Base-by-base conservation (phyloP, 345 rosid species). In the Cardamine resedifolia region DNA sequence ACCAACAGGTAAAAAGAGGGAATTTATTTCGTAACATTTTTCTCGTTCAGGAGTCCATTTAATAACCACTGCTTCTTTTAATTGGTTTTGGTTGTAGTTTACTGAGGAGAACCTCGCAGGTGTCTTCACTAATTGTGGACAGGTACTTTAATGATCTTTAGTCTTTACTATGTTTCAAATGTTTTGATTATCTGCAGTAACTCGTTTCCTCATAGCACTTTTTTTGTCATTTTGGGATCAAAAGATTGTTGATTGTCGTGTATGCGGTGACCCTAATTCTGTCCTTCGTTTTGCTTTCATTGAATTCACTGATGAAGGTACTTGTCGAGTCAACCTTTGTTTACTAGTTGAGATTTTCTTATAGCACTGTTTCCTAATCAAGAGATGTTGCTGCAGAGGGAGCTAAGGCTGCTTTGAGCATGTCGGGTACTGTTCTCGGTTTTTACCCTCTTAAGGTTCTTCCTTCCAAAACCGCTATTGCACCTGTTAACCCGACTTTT, bases 381-480 rank as follows among this genome's bases (percentile, higher is more conserved):
- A 75, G 62, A 26, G 43, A 45, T 74, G 73, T 79, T 58, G 63
- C 69, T 73, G 79, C 83, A 96, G 99, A 87, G 64, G 90, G 94
- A 73, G 98, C 98, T 27, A 86, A 81, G 82, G 79, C 85, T 83
- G 98, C 99, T 74, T 77, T 96, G 83, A 84, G 52, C 77, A 82
- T 96, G 88, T 81, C 96, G 0, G 99, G 98, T 34, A 96, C 95
- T 16, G 80, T 96, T 71, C 96, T 96, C 20, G 98, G 99, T 24
- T 90, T 74, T 79, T 92, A 92, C 79, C 99, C 99, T 34, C 86
- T 96, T 43, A 86, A 80, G 74, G 99, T 96, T 78, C 85, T 90
- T 83, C 98, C 99, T 78, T 96, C 99, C 31, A 96, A 87, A 86
- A 96, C 99, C 16, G 99, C 99, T 7, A 96, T 96, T 64, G 99